Base-by-base conservation (phyloP, 2,329 filamentous ascomycete genomes). In the Arthrobotrys sinensis region DNA sequence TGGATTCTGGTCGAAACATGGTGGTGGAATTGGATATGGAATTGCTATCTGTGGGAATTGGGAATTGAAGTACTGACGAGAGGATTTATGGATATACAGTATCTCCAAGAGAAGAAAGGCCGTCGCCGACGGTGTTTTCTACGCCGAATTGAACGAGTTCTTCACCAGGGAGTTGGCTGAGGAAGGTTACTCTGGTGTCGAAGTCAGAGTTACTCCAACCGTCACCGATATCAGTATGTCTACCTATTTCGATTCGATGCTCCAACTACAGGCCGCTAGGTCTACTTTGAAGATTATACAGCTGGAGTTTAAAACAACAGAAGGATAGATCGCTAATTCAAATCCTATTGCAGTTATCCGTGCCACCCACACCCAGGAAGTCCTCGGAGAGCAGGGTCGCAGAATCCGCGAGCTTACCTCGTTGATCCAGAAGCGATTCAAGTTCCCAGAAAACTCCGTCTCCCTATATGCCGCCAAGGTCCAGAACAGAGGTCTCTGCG, bases 341-440 rank as follows among this genome's bases (percentile, higher is more conserved):
- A 80, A 81, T 83, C 11, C 34, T 52, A 57, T 82, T 83, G 75
- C 82, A 88, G 87, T 99, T 91, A 97, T 99, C 90, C 96, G 96
- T 87, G 96, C 96, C 86, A 99, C 96, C 85, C 96, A 99, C 92
- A 99, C 96, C 86, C 96, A 99, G 90, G 96, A 99, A 90, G 96
- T 99, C 84, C 93, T 99, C 85, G 96, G 96, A 86, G 96, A 99
- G 92, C 96, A 99, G 91, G 96, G 96, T 85, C 94, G 96, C 89
- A 93, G 96, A 89, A 99, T 99, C 88, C 95, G 96, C 87, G 96
- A 99, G 91, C 94, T 99, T 88, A 99, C 96, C 86, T 97, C 94
- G 85, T 92, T 99, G 86, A 99, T 99, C 90, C 96, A 99, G 90
- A 98, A 99, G 93, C 94, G 96, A 86, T 99, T 99, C 93, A 97